These are phyloP conservation scores for Trametes sp. DNA, from an alignment of 1,284 basidiomycete genomes.

Conservation along the genomic window DNA sequence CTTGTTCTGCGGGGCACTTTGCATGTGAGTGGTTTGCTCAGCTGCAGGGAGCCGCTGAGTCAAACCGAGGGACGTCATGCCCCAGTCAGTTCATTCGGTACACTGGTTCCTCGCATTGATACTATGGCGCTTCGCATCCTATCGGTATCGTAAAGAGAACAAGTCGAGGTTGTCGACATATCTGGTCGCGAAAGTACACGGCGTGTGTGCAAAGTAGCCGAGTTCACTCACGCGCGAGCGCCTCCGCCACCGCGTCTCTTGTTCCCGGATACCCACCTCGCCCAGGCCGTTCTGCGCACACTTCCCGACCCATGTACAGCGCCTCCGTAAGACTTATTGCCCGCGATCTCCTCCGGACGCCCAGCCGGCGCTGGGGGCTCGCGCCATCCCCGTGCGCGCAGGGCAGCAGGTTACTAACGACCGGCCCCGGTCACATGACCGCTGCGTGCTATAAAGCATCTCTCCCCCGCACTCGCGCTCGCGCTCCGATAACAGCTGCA, in stretches of 20 bases:
- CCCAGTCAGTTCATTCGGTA: background rate
- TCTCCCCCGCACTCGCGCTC: constrained; percentile 2
- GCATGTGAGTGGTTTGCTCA: constrained; percentile 9
- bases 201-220: background rate
- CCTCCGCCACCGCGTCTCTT: background rate
- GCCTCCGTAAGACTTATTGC: constrained; percentile 8
- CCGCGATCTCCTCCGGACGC: background rate
- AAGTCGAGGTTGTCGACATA: background rate
- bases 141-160: no score
- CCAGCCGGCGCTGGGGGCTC: background rate
- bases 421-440: constrained; percentile 27
- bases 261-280: constrained; percentile 3
- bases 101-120: background rate
- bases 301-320: constrained; percentile 13
- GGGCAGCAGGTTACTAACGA: constrained; percentile 31
- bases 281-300: constrained; percentile 12
- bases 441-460: constrained; percentile 16
- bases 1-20: background rate
- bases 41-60: constrained; percentile 8
- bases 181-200: background rate
- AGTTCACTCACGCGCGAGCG: background rate
- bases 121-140: background rate
- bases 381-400: background rate
- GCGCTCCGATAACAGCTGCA: constrained; percentile 4
- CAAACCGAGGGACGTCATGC: background rate